A percentile compares a stretch with the other conserved stretches of the same genome.
Evolutionary conservation across 371 early-diverging fungal genomes (phyloP).

Genomic region (Syncephalastrum contaminatum): DNA sequence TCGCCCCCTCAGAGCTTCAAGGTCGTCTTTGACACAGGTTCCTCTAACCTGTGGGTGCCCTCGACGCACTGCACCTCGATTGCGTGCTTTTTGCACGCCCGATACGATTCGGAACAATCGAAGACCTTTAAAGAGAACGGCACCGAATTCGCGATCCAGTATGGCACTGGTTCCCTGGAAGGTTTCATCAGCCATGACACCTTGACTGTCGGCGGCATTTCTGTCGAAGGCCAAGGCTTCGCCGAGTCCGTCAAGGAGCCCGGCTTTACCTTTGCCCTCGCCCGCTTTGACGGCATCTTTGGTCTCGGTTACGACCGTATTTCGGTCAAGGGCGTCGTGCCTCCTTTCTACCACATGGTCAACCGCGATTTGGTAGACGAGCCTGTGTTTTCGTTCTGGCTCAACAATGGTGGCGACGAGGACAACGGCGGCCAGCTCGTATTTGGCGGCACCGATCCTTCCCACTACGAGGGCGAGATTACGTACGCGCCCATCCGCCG

Average conservation of each 20-base stretch:
- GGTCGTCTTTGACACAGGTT: slow-evolving; percentile 96
- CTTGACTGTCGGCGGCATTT: slow-evolving; percentile 71
- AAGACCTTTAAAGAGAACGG: slow-evolving; percentile 78
- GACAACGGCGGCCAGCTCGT: slow-evolving; percentile 78
- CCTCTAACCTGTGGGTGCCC: slow-evolving; percentile 96
- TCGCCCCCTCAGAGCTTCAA: slow-evolving; percentile 90
- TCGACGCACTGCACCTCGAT: slow-evolving; percentile 91
- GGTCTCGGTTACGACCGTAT: slow-evolving; percentile 90
- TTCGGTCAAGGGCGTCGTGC: slow-evolving; percentile 80
- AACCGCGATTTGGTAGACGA: slow-evolving; percentile 69
- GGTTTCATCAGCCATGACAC: slow-evolving; percentile 87
- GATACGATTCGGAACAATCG: slow-evolving; percentile 77
- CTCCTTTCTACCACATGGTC: slow-evolving; percentile 93
- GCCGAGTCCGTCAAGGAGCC: slow-evolving; percentile 92
- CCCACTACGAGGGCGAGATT: slow-evolving; percentile 70
- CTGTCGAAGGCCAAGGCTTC: slow-evolving; percentile 69
- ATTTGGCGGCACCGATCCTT: slow-evolving; percentile 76
- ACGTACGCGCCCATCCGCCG: slow-evolving; percentile 79
- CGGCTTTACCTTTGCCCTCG: slow-evolving; percentile 83
- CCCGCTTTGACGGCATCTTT: slow-evolving; percentile 91
- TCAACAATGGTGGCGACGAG: slow-evolving; percentile 57
- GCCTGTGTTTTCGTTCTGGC: slow-evolving; percentile 83
- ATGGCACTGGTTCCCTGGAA: slow-evolving; percentile 90
- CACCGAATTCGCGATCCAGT: slow-evolving; percentile 87
- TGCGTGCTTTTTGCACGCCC: slow-evolving; percentile 88